Conservation (phyloP, 371 early-diverging fungal genomes). For the Synchytrium microbalum region DNA sequence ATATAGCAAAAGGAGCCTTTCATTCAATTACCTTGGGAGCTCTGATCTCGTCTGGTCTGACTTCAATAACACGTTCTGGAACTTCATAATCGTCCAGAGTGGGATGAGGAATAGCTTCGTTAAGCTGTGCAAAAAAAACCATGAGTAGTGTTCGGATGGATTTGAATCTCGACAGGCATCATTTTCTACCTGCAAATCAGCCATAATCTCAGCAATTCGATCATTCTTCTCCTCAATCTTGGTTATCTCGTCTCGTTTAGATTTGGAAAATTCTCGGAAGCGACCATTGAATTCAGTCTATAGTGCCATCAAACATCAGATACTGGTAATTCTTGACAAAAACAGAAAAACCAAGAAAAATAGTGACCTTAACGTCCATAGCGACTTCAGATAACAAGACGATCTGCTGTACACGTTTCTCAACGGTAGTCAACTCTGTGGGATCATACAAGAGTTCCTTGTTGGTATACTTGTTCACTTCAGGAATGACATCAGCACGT, state of each 20-base stretch:
- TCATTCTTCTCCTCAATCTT: constrained; percentile 51
- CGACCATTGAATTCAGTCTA: constrained; percentile 33
- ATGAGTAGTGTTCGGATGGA: neutral
- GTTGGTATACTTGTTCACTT: constrained; percentile 6
- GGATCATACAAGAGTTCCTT: constrained; percentile 29
- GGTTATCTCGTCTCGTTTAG: constrained; percentile 40
- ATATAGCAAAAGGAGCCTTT: constrained; percentile 2
- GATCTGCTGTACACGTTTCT: constrained; percentile 35
- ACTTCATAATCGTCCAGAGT: constrained; percentile 42
- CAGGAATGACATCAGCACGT: neutral
- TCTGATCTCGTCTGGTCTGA: constrained; percentile 38
- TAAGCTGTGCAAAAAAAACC: constrained; percentile 16
- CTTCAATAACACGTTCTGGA: constrained; percentile 39
- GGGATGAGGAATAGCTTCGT: constrained; percentile 35
- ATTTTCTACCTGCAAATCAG: constrained; percentile 29
- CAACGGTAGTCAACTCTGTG: constrained; percentile 41
- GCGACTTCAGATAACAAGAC: constrained; percentile 30
- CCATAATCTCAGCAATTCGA: constrained; percentile 34
- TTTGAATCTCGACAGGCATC: neutral
- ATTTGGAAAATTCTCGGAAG: constrained; percentile 32
- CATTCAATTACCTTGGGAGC: constrained; percentile 28
- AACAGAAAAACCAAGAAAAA: neutral
- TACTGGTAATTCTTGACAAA: neutral
- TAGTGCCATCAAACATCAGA: neutral
- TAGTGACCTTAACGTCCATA: constrained; percentile 31